Percentiles rank a stretch among this genome's conserved stretches.
These are phyloP conservation scores for Arbutus unedo DNA, from an alignment of 148 eudicot species.

Conservation along the genomic window DNA sequence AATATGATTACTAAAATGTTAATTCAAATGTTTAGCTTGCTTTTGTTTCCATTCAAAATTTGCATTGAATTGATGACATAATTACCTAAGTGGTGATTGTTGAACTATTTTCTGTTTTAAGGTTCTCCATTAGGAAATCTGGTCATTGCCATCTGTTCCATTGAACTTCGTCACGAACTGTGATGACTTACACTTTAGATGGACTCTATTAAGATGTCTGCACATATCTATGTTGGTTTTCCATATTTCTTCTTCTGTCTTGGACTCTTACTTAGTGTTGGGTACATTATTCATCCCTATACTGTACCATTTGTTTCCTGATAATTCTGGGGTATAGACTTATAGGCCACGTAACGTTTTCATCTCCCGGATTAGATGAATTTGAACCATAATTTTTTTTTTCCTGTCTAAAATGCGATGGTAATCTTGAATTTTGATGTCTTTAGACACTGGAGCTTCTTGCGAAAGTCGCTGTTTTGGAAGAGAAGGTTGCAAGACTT, in stretches of 20 bases:
- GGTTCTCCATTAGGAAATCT: not conserved
- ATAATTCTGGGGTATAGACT: not conserved
- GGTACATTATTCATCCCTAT: not conserved
- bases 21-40: not conserved
- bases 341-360: not conserved
- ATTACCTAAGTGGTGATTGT: not conserved
- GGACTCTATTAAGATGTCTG: not conserved
- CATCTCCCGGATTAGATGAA: not conserved
- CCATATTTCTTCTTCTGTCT: not conserved
- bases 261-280: not conserved
- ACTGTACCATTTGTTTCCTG: not conserved
- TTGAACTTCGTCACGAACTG: not conserved
- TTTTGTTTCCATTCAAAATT: not conserved
- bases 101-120: not conserved
- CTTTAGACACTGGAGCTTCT: slow-evolving; percentile 69
- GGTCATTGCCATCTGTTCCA: not conserved
- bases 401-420: not conserved
- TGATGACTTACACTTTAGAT: not conserved
- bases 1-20: not conserved
- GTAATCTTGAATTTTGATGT: slow-evolving; percentile 13
- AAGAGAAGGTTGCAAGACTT: slow-evolving; percentile 78
- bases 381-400: not conserved
- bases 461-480: slow-evolving; percentile 86
- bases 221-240: not conserved
- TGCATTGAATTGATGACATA: not conserved